Conservation (phyloP, 2,329 filamentous ascomycete species). For the Cadophora gregata region DNA sequence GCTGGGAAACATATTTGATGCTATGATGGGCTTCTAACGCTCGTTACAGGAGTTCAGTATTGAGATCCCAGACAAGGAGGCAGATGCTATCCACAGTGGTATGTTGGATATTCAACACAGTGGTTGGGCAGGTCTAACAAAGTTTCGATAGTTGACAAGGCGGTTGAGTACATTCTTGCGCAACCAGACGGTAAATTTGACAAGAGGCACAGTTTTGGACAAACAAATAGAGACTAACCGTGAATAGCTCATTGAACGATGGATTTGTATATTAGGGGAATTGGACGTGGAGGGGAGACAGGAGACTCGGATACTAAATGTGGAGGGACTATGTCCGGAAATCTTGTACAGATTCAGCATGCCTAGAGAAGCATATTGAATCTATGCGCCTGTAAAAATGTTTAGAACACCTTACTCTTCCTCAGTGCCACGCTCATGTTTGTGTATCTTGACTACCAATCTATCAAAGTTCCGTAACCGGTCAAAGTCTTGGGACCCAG, state of each 20-base stretch:
- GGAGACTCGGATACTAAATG: constrained; percentile 31
- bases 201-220: not conserved
- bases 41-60: constrained; percentile 66
- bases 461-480: not conserved
- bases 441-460: not conserved
- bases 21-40: constrained; percentile 35
- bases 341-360: constrained; percentile 42
- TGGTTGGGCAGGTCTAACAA: constrained; percentile 36
- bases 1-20: constrained; percentile 6
- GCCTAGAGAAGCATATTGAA: constrained; percentile 40
- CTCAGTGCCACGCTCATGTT: constrained; percentile 4
- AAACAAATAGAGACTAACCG: constrained; percentile 22
- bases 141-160: constrained; percentile 68
- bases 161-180: constrained; percentile 75
- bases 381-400: constrained; percentile 45
- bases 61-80: constrained; percentile 82
- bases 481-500: constrained; percentile 10
- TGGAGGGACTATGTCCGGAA: constrained; percentile 29
- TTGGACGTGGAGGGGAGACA: constrained; percentile 20
- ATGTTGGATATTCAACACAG: constrained; percentile 47
- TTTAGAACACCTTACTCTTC: constrained; percentile 45
- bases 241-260: constrained; percentile 42
- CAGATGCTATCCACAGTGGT: constrained; percentile 79
- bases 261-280: constrained; percentile 40
- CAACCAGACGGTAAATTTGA: constrained; percentile 72